Conservation (phyloP, 164 flowering plant species). For the Akebia trifoliata region DNA sequence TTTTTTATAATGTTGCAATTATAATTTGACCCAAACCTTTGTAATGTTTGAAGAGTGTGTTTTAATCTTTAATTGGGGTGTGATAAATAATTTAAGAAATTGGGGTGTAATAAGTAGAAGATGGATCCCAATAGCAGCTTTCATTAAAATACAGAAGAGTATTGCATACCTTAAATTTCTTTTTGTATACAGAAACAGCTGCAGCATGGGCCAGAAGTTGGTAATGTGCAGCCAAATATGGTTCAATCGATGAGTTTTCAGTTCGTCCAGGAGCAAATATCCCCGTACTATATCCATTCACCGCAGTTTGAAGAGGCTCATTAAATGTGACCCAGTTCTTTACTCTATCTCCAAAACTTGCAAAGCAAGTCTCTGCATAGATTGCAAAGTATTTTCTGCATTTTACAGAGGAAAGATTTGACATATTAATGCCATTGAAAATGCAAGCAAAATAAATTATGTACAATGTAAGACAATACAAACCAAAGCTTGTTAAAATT, state of each 20-base stretch:
- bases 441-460: neutral
- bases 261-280: conserved; percentile 84
- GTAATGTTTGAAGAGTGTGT: no score
- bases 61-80: no score
- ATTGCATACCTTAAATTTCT: conserved; percentile 62
- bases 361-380: conserved; percentile 90
- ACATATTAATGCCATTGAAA: neutral
- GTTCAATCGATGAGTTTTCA: conserved; percentile 53
- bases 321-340: conserved; percentile 85
- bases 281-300: conserved; percentile 70
- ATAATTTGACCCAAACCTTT: no score
- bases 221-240: conserved; percentile 78
- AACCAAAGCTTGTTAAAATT: no score
- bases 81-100: no score
- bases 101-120: no score
- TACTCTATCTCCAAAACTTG: conserved; percentile 86
- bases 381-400: conserved; percentile 71
- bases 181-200: conserved; percentile 64
- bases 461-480: no score
- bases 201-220: conserved; percentile 85
- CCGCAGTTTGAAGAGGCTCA: conserved; percentile 86
- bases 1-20: no score
- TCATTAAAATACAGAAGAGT: neutral
- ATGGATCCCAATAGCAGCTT: no score
- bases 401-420: conserved; percentile 12